These are phyloP conservation scores for Tetracladium maxilliforme DNA, from an alignment of 2,329 filamentous ascomycete genomes.

Conservation along the genomic window DNA sequence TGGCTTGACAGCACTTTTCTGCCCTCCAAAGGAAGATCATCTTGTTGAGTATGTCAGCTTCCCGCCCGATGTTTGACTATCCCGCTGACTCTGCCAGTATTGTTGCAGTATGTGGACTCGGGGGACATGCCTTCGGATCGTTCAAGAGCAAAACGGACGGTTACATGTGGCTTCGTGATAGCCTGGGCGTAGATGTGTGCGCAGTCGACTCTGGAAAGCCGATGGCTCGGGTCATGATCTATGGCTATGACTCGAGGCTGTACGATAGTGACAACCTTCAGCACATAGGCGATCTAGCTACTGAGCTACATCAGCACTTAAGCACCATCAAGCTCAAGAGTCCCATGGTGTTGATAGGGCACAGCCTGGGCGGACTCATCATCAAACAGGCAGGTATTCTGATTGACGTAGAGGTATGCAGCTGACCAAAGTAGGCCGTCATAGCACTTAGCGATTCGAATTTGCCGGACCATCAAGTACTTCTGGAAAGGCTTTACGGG, in stretches of 20 bases:
- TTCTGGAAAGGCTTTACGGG: conserved; percentile 3
- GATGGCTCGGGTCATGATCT: conserved; percentile 10
- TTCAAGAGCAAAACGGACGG: conserved; percentile 11
- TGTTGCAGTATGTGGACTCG: conserved; percentile 8
- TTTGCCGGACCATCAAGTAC: too few relatives aligned
- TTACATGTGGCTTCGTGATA: conserved; percentile 15
- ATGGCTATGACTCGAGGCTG: conserved; percentile 11
- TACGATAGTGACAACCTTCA: conserved; percentile 7
- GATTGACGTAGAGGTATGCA: conserved; percentile 3
- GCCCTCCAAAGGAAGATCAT: too few relatives aligned
- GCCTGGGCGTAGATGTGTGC: conserved; percentile 9
- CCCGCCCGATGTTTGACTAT: too few relatives aligned
- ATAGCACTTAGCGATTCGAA: not conserved
- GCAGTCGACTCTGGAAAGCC: conserved; percentile 1
- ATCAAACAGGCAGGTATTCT: conserved; percentile 8
- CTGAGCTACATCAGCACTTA: conserved; percentile 2
- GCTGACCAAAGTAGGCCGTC: not conserved
- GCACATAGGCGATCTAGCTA: conserved; percentile 6
- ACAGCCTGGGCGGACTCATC: conserved; percentile 10
- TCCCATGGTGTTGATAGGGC: conserved; percentile 8
- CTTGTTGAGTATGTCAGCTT: too few relatives aligned
- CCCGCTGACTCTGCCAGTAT: too few relatives aligned
- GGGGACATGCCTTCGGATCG: conserved; percentile 14
- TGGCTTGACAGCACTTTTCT: too few relatives aligned
- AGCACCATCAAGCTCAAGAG: conserved; percentile 1